A percentile compares a stretch with the other conserved stretches of the same genome.
Evolutionary conservation across 2,329 filamentous ascomycete species (phyloP).

Genomic region (Penicillium verrucosum): DNA sequence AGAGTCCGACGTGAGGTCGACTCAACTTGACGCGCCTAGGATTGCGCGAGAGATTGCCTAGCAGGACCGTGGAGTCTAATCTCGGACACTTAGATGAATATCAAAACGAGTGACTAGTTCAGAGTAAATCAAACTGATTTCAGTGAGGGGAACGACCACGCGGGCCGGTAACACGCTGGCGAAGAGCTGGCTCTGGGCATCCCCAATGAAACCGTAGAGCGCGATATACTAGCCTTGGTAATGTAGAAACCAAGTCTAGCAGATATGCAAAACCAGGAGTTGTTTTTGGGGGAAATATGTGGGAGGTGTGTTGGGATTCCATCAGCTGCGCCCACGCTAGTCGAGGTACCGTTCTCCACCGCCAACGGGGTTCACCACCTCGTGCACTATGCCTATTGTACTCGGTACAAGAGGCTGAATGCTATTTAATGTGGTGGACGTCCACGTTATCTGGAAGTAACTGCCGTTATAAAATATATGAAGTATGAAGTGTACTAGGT

Average conservation of each 20-base stretch:
- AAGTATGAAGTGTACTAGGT: neutral
- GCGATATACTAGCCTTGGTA: neutral
- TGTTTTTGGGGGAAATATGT: neutral
- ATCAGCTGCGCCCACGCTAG: conserved; percentile 8
- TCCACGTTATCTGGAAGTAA: too few relatives aligned
- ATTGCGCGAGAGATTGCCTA: neutral
- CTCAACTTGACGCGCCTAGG: neutral
- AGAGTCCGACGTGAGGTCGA: neutral
- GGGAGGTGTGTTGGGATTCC: conserved; percentile 1
- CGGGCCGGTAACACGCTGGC: conserved; percentile 7
- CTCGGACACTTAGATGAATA: neutral
- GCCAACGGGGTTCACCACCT: conserved; percentile 4
- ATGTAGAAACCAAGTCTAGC: neutral
- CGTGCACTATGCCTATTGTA: neutral
- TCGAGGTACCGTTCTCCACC: conserved; percentile 10
- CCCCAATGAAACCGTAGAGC: conserved; percentile 1
- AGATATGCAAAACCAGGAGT: neutral
- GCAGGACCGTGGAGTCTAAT: neutral
- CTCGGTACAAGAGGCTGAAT: neutral
- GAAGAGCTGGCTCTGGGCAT: conserved; percentile 4
- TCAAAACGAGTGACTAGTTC: conserved; percentile 2
- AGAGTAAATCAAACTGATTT: neutral
- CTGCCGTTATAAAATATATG: neutral
- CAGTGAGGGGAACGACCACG: conserved; percentile 8
- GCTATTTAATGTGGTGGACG: neutral